Evolutionary conservation across 352 stramenopile species (phyloP), one percentile per base, ranked within the genome.

Genomic region (Phytophthora pini): DNA sequence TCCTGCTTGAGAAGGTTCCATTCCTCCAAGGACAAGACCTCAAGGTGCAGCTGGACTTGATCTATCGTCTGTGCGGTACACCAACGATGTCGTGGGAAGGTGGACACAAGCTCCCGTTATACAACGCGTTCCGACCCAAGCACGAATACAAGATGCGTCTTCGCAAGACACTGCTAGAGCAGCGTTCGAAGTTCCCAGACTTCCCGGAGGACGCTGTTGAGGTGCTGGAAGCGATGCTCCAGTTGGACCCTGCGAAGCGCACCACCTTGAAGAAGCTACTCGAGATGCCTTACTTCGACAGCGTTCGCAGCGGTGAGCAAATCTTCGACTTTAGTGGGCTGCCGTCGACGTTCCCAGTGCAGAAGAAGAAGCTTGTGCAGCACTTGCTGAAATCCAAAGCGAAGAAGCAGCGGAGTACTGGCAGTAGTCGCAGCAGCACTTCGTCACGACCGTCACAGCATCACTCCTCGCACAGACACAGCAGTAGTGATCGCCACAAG

Each of bases 61-160:
- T 94, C 44, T 96, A 89, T 57, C 84, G 88, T 1, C 31, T 92
- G 3, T 94, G 88, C 36, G 88, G 88, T 5, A 93, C 86, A 9
- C 88, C 88, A 0, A 72, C 68, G 5, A 70, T 67, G 20, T 75
- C 79, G n/a, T 94, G 80, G 76, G 49, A 76, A 17, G 72, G 76
- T 0, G 84, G 68, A 2, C 68, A 65, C 12, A 84, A 89, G 29
- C 70, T 94, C 8, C 75, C 84, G 3, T 56, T 85, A 11, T 94
- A 84, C 59, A 69, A 55, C 4, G 48, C 47, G 0, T 87, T 82
- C 50, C 83, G 80, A 8, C 85, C 85, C 9, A 94, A 93, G 68
- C 61, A 82, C 43, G 87, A 94, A 54, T 92, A 83, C 69, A 88
- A 87, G 57, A 83, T 82, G 72, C 84, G 88, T 8, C 62, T 96